Conservation (phyloP, 1,284 basidiomycete species). For the Megacollybia platyphylla region DNA sequence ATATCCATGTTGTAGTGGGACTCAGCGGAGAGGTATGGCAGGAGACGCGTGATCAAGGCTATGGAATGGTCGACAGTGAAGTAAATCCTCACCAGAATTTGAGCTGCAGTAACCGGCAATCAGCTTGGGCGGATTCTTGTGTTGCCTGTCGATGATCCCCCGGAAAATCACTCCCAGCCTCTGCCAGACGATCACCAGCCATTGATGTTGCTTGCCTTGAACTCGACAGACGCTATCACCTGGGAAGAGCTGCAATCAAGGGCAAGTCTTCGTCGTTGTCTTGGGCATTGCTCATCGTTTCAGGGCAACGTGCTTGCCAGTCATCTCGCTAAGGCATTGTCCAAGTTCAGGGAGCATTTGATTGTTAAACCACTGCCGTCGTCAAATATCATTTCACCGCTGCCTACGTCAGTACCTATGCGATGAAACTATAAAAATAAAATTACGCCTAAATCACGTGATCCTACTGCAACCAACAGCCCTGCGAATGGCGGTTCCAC, state of each 20-base stretch:
- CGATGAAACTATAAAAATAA: background rate
- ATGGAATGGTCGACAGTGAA: slow-evolving; percentile 65
- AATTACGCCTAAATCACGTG: too few relatives aligned
- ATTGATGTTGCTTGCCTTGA: slow-evolving; percentile 56
- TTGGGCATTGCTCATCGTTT: background rate
- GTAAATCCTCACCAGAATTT: slow-evolving; percentile 19
- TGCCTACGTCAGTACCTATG: slow-evolving; percentile 1
- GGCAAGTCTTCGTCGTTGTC: slow-evolving; percentile 21
- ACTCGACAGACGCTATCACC: slow-evolving; percentile 40
- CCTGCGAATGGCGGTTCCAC: too few relatives aligned
- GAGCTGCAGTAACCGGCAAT: slow-evolving; percentile 5
- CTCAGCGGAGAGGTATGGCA: slow-evolving; percentile 63
- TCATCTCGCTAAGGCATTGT: slow-evolving; percentile 27
- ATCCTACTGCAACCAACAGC: too few relatives aligned
- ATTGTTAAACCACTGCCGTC: slow-evolving; percentile 17
- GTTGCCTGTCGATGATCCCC: slow-evolving; percentile 37
- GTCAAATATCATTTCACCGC: slow-evolving; percentile 18
- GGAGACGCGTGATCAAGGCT: slow-evolving; percentile 47
- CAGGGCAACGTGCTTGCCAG: slow-evolving; percentile 42
- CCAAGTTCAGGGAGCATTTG: slow-evolving; percentile 26
- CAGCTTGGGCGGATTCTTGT: slow-evolving; percentile 63
- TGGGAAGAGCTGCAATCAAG: slow-evolving; percentile 54
- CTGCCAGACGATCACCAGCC: slow-evolving; percentile 25
- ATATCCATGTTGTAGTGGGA: slow-evolving; percentile 57
- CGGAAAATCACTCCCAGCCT: slow-evolving; percentile 10